A percentile compares a stretch with the other conserved stretches of the same genome.
These are phyloP conservation scores for Phaffia tasmanica DNA, from an alignment of 768 basidiomycete species.

Conservation along the genomic window DNA sequence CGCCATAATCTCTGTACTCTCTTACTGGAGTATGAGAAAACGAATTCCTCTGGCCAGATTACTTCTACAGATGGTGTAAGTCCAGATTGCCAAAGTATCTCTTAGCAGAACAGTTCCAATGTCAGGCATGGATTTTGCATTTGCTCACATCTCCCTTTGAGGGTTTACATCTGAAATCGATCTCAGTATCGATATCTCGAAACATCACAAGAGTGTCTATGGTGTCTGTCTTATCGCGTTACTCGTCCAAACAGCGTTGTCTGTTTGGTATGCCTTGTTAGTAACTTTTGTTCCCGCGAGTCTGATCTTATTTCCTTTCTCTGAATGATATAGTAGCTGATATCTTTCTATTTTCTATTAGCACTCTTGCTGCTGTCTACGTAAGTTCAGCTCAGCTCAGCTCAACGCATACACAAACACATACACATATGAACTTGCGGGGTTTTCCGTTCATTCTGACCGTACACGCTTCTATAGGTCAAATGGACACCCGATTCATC, in stretches of 20 bases:
- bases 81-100: not conserved
- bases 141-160: not conserved
- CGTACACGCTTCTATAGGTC: slow-evolving; percentile 39
- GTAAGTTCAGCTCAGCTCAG: slow-evolving; percentile 57
- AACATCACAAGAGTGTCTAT: slow-evolving; percentile 70
- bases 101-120: too few species aligned
- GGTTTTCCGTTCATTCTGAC: slow-evolving; percentile 34
- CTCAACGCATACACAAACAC: slow-evolving; percentile 9
- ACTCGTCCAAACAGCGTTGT: slow-evolving; percentile 57
- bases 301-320: too few species aligned
- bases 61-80: slow-evolving; percentile 58
- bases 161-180: not conserved
- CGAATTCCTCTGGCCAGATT: slow-evolving; percentile 67
- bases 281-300: too few species aligned
- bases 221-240: slow-evolving; percentile 61
- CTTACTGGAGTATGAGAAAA: slow-evolving; percentile 49
- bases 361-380: slow-evolving; percentile 60
- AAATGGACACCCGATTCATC: slow-evolving; percentile 22
- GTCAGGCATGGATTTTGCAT: not conserved
- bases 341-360: slow-evolving; percentile 32
- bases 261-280: slow-evolving; percentile 43
- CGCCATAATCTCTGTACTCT: slow-evolving; percentile 59
- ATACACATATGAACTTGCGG: not conserved
- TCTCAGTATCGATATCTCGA: slow-evolving; percentile 57
- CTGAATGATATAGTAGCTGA: not conserved